Base-by-base conservation (phyloP, 208 protist genomes). In the Trypanosoma platydactyli region DNA sequence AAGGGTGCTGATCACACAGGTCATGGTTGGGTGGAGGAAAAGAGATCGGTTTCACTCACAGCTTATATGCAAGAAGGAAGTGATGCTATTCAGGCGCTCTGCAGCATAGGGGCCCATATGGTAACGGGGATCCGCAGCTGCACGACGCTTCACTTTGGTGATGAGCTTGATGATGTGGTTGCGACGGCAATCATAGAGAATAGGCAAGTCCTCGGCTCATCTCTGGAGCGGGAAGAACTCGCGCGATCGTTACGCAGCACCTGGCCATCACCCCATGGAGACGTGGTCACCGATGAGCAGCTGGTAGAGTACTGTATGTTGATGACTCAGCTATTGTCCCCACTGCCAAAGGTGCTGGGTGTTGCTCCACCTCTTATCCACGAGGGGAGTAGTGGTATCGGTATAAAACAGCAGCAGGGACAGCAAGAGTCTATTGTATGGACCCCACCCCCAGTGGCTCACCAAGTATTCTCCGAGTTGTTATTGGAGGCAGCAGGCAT, bases 221-320 rank as follows among this genome's bases (percentile, higher is more conserved):
- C 33, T 38, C 33, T 38, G 40, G 61, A 66, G 33, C 35, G 20
- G 13, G 61, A 57, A 16, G 61, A 66, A 50, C n/a, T 57, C 9
- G 5, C 33, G 29, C 61, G 50, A 49, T 38, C 50, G 22, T 40
- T 40, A 44, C 49, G 49, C 11, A 13, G 49, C 40, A 57, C 11
- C 13, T 58, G 50, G 61, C 33, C 11, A 25, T 55, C 35, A 9
- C 22, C 46, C 3, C 22, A 46, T 24, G 41, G 40, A 24, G 69
- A 68, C 22, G 52, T 64, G 6, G 54, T 45, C 16, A 64, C 71
- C 0, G 89, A 94, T 54, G 85, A 92, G 59, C 59, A 71, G 49
- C 76, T 91, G 29, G 68, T 89, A 3, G 84, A 95, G 65, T 86
- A 81, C 62, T 85, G 82, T 30, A 79, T 64, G 33, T 45, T 91